Evolutionary conservation across 148 eudicot genomes (phyloP).

Genomic region (Fagopyrum esculentum): DNA sequence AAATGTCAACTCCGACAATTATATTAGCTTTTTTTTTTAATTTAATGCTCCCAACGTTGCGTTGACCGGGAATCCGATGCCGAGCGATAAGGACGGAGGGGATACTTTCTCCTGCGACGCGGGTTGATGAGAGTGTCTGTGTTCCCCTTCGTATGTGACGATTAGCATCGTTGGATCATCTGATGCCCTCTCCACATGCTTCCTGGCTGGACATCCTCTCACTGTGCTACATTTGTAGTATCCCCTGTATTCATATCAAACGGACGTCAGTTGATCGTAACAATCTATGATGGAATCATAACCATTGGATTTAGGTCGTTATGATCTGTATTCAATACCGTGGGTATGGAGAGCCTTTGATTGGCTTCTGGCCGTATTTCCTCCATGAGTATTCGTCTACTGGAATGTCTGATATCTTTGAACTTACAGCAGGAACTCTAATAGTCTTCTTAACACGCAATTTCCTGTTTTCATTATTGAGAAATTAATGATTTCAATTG

Average conservation of each 20-base stretch:
- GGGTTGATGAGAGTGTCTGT: constrained; percentile 31
- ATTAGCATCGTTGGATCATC: constrained; percentile 69
- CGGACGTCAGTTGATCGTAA: not conserved
- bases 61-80: constrained; percentile 10
- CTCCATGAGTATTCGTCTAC: constrained; percentile 67
- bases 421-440: constrained; percentile 46
- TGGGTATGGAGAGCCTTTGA: constrained; percentile 66
- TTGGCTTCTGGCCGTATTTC: constrained; percentile 72
- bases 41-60: constrained; percentile 5
- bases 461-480: constrained; percentile 33
- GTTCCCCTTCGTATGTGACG: constrained; percentile 76
- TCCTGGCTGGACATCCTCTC: constrained; percentile 74
- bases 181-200: constrained; percentile 57
- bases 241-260: constrained; percentile 32
- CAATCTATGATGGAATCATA: not conserved
- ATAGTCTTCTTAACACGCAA: constrained; percentile 31
- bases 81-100: not conserved
- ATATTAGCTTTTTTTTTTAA: not conserved
- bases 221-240: constrained; percentile 69
- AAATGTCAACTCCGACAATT: not conserved
- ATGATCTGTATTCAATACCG: constrained; percentile 27
- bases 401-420: constrained; percentile 57
- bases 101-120: constrained; percentile 15
- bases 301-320: not conserved
- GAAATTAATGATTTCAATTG: not conserved